phyloP scores from a whole-genome alignment of 768 basidiomycete genomes.

The Collybia sp. region DNA sequence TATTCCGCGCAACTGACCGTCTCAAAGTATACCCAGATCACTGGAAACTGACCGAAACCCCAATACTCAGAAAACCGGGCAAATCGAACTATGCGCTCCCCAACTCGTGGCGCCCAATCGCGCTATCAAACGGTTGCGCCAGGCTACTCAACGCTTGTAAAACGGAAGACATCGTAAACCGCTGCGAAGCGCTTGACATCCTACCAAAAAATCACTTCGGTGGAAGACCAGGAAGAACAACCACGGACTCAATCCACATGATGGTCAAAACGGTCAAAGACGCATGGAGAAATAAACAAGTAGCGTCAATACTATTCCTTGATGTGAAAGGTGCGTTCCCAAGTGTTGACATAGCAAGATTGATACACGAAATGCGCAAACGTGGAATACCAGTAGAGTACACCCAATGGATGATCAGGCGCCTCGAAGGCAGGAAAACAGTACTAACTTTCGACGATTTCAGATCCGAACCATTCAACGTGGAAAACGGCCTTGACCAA shows the following conservation, averaged over 20 bases:
- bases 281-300: constrained; percentile 25
- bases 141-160: constrained; percentile 13
- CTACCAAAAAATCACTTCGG: constrained; percentile 21
- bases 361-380: constrained; percentile 22
- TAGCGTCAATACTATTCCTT: constrained; percentile 23
- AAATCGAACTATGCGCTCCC: constrained; percentile 24
- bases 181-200: constrained; percentile 6
- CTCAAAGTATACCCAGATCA: constrained; percentile 17
- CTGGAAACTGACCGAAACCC: constrained; percentile 19
- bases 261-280: constrained; percentile 26
- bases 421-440: constrained; percentile 6
- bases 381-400: constrained; percentile 15
- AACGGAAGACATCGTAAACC: constrained; percentile 12
- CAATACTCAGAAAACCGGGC: constrained; percentile 30
- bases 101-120: constrained; percentile 28
- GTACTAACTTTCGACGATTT: constrained; percentile 17
- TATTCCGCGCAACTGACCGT: constrained; percentile 23
- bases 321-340: constrained; percentile 37
- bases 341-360: constrained; percentile 13
- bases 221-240: constrained; percentile 17
- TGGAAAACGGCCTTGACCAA: constrained; percentile 23
- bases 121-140: constrained; percentile 17
- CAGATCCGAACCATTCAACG: constrained; percentile 9
- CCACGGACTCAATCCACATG: constrained; percentile 24
- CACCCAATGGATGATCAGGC: constrained; percentile 7